phyloP scores from a whole-genome alignment of 805 yeast species.

The Hanseniaspora guilliermondii region DNA sequence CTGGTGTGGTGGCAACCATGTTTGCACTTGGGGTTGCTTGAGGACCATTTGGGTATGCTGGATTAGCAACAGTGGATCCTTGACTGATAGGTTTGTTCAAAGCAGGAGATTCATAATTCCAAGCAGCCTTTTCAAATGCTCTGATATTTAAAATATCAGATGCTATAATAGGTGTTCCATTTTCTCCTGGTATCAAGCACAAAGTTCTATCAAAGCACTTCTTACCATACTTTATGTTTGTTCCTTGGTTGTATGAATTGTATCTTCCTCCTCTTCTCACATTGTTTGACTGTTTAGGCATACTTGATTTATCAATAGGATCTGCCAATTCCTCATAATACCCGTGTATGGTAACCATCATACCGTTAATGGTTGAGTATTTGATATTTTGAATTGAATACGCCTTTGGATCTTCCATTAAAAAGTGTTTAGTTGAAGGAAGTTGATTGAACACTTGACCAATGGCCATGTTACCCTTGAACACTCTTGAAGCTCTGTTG shows the following conservation, averaged over 20 bases:
- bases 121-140: conserved; percentile 45
- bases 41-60: conserved; percentile 15
- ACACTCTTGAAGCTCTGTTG: conserved; percentile 46
- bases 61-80: background rate
- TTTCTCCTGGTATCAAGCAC: conserved; percentile 51
- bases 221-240: conserved; percentile 29
- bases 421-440: conserved; percentile 69
- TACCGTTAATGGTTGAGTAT: conserved; percentile 58
- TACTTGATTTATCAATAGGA: conserved; percentile 33
- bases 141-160: conserved; percentile 69
- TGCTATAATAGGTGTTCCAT: conserved; percentile 68
- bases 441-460: conserved; percentile 46
- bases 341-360: conserved; percentile 74
- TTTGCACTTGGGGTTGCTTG: conserved; percentile 30
- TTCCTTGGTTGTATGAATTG: conserved; percentile 22
- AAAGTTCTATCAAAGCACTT: conserved; percentile 82
- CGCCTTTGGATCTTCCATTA: conserved; percentile 47
- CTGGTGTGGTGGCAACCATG: conserved; percentile 35
- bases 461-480: conserved; percentile 59
- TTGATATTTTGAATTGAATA: conserved; percentile 73
- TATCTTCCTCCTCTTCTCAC: conserved; percentile 17
- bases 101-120: conserved; percentile 30
- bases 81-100: background rate
- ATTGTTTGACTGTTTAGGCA: conserved; percentile 19
- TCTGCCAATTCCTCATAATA: conserved; percentile 56